These are phyloP conservation scores for Botrytis sinoallii DNA, from an alignment of 2,329 filamentous ascomycete genomes.

Conservation along the genomic window DNA sequence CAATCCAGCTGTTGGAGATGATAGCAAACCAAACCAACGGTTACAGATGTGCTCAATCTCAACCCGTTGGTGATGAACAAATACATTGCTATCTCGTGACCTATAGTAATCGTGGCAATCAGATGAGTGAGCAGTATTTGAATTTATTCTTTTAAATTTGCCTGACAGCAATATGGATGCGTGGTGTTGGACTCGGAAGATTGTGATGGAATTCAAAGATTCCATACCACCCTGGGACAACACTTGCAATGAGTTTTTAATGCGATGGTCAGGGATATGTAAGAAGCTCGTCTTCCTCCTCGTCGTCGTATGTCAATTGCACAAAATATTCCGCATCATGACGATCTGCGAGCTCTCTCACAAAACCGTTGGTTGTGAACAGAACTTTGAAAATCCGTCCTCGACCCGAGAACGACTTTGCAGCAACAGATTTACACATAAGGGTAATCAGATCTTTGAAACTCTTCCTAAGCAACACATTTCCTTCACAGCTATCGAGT, in stretches of 20 bases:
- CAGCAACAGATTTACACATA: neutral
- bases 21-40: neutral
- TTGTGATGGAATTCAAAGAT: neutral
- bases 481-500: neutral
- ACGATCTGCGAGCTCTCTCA: neutral
- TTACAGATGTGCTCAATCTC: too few species aligned
- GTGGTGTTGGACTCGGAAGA: neutral
- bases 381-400: neutral
- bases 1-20: neutral
- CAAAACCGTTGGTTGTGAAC: neutral
- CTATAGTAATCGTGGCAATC: too few species aligned
- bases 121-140: too few species aligned
- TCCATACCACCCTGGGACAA: neutral
- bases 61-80: too few species aligned
- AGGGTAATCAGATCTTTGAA: neutral
- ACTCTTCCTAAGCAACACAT: neutral
- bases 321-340: neutral
- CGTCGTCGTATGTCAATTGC: neutral
- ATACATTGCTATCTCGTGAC: too few species aligned
- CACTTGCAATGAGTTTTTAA: neutral
- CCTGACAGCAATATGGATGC: neutral
- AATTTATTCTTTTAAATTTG: too few species aligned
- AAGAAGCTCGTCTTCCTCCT: neutral
- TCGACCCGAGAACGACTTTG: neutral
- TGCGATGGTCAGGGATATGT: neutral